phyloP scores from a whole-genome alignment of 2,329 filamentous ascomycete species.

The Exophiala lecanii-corni region DNA sequence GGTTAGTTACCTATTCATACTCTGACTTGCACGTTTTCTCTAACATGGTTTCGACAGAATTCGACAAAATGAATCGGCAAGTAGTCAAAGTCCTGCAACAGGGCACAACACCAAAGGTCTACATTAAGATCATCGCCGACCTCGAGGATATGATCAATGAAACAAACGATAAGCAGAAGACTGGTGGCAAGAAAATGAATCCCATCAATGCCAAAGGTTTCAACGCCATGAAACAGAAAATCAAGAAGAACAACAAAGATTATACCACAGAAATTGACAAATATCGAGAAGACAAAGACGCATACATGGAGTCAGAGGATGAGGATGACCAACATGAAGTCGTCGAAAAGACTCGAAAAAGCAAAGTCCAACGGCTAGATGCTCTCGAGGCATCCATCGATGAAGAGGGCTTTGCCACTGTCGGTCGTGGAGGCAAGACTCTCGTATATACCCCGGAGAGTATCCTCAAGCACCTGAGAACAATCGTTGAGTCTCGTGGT shows the following conservation, averaged over 20 bases:
- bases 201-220: slow-evolving; percentile 88
- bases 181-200: slow-evolving; percentile 97
- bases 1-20: too few relatives aligned
- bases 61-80: slow-evolving; percentile 89
- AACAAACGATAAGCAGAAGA: slow-evolving; percentile 90
- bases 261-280: slow-evolving; percentile 81
- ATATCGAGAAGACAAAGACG: slow-evolving; percentile 79
- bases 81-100: slow-evolving; percentile 72
- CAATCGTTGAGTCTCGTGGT: slow-evolving; percentile 90
- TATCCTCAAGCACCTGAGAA: slow-evolving; percentile 92
- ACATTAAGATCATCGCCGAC: slow-evolving; percentile 88
- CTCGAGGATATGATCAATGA: slow-evolving; percentile 94
- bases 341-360: slow-evolving; percentile 40
- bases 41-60: slow-evolving; percentile 66
- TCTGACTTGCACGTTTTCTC: too few relatives aligned
- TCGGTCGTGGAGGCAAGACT: slow-evolving; percentile 83
- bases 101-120: slow-evolving; percentile 79
- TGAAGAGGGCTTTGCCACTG: slow-evolving; percentile 82
- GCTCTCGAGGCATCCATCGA: slow-evolving; percentile 54
- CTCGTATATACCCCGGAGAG: slow-evolving; percentile 93
- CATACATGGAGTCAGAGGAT: slow-evolving; percentile 79
- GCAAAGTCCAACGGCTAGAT: slow-evolving; percentile 44
- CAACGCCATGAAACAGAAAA: slow-evolving; percentile 95
- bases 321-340: slow-evolving; percentile 59
- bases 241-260: slow-evolving; percentile 98